A percentile compares a stretch with the other conserved stretches of the same genome.
Conservation (phyloP, 2,329 filamentous ascomycete genomes). For the Hawksworthiomyces lignivorus region DNA sequence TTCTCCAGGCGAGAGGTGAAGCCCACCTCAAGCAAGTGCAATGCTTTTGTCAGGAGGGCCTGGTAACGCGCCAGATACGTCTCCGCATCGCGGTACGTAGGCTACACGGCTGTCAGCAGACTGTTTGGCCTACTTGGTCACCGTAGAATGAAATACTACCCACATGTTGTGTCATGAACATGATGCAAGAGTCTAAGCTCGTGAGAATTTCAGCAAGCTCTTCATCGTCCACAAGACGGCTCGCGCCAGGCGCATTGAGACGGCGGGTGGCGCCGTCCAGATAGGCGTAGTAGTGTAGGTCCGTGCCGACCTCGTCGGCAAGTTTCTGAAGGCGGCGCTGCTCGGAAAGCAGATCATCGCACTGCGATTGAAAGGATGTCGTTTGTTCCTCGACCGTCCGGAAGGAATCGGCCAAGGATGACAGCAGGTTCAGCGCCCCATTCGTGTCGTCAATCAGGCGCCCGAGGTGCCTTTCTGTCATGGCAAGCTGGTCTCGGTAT, state of each 20-base stretch:
- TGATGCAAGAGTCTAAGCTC: conserved; percentile 82
- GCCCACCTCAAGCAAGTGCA: conserved; percentile 54
- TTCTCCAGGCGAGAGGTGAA: conserved; percentile 46
- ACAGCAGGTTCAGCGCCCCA: conserved; percentile 65
- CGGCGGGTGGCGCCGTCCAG: conserved; percentile 83
- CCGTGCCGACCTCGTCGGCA: conserved; percentile 77
- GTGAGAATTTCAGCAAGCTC: conserved; percentile 83
- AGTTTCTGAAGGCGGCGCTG: conserved; percentile 72
- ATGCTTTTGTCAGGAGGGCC: conserved; percentile 62
- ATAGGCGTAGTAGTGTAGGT: conserved; percentile 91
- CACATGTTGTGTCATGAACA: conserved; percentile 85
- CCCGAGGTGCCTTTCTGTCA: conserved; percentile 74
- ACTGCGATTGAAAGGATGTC: conserved; percentile 85
- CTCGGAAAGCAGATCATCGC: conserved; percentile 76
- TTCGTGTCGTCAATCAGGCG: conserved; percentile 70
- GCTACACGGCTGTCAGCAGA: conserved; percentile 33
- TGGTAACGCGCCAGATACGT: conserved; percentile 84
- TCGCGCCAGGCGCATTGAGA: conserved; percentile 85
- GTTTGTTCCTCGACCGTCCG: conserved; percentile 82
- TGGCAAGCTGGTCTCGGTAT: conserved; percentile 72
- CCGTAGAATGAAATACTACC: conserved; percentile 23
- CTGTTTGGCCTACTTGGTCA: no score
- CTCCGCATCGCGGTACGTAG: conserved; percentile 78
- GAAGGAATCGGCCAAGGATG: conserved; percentile 77
- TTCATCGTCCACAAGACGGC: conserved; percentile 73